These are phyloP conservation scores for Potentilla sterilis DNA, from an alignment of 306 rosid species.

Conservation along the genomic window DNA sequence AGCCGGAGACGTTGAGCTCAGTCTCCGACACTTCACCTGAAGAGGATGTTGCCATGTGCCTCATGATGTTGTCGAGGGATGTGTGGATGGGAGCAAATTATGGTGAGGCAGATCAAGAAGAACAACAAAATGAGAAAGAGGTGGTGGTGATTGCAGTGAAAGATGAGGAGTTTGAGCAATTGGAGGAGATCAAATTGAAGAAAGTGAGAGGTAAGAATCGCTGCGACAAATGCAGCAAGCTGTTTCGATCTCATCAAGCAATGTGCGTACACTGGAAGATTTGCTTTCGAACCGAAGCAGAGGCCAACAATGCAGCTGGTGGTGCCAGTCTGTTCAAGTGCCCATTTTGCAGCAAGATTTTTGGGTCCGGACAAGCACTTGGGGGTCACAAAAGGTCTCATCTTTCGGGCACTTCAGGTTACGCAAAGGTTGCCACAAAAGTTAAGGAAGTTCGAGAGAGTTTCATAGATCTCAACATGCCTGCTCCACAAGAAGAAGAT, in stretches of 20 bases:
- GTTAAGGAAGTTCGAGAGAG: conserved; percentile 19
- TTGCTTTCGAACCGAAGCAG: conserved; percentile 34
- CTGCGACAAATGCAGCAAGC: conserved; percentile 52
- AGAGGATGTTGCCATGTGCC: conserved; percentile 73
- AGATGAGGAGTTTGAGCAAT: conserved; percentile 10
- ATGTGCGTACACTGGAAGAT: conserved; percentile 55
- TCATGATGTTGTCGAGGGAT: conserved; percentile 80
- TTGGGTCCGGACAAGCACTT: conserved; percentile 86
- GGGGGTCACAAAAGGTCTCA: conserved; percentile 96
- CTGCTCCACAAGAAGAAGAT: conserved; percentile 64
- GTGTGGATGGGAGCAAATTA: conserved; percentile 36
- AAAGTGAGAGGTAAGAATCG: conserved; percentile 43
- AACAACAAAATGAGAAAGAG: conserved; percentile 3
- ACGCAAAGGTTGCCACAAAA: not conserved
- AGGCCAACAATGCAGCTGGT: conserved; percentile 12
- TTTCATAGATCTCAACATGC: conserved; percentile 84
- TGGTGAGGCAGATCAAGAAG: conserved; percentile 16
- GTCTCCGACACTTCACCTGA: conserved; percentile 66
- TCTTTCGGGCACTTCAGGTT: conserved; percentile 33
- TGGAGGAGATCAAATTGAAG: conserved; percentile 34
- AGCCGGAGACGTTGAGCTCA: conserved; percentile 50
- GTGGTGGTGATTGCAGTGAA: conserved; percentile 1
- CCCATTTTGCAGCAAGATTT: conserved; percentile 65
- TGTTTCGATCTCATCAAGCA: conserved; percentile 65
- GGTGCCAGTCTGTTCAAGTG: conserved; percentile 49